Base-by-base conservation (phyloP, 1,284 basidiomycete genomes). In the Trichosporon asahii region DNA sequence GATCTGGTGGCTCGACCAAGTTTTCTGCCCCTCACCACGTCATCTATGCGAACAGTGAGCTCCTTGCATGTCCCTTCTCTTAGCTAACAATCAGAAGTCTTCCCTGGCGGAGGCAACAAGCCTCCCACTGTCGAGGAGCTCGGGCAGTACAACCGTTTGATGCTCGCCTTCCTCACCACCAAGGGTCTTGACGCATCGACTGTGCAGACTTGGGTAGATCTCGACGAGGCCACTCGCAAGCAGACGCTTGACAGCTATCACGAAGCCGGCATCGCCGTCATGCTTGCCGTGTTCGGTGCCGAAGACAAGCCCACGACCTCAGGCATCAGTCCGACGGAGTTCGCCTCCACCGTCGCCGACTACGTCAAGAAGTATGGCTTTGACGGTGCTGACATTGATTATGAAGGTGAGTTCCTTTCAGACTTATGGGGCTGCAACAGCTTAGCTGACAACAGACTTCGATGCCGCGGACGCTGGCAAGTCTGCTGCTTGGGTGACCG, bases 361-460 rank as follows among this genome's bases (percentile, higher is more conserved):
- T 85, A 76, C 69, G 83, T 84, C 66, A 82, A 81, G 70, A 65
- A 80, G 44, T 85, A 85, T 73, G 79, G 78, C 14, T 74, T 86
- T 15, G 85, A 86, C 72, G 86, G 86, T 33, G 84, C 86, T 14
- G 86, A 86, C 65, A 80, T 86, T 67, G 85, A 86, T 72, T 86
- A 85, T 69, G 85, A 85, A 76, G 49, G 49, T 53, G 49, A 25
- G 49, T 46, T n/a, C 31, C n/a, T n/a, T n/a, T n/a, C n/a, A n/a
- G n/a, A n/a, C n/a, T n/a, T n/a, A n/a, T n/a, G n/a, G n/a, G n/a
- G n/a, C n/a, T n/a, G n/a, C n/a, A n/a, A n/a, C n/a, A n/a, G n/a
- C n/a, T n/a, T n/a, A 53, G 12, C 49, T 53, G 49, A 53, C 49
- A 9, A 8, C 49, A 53, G 75, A 78, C 60, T 70, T 63, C 27